Evolutionary conservation across 176 grass and related monocot genomes (phyloP).

Genomic region (Melocanna baccifera): DNA sequence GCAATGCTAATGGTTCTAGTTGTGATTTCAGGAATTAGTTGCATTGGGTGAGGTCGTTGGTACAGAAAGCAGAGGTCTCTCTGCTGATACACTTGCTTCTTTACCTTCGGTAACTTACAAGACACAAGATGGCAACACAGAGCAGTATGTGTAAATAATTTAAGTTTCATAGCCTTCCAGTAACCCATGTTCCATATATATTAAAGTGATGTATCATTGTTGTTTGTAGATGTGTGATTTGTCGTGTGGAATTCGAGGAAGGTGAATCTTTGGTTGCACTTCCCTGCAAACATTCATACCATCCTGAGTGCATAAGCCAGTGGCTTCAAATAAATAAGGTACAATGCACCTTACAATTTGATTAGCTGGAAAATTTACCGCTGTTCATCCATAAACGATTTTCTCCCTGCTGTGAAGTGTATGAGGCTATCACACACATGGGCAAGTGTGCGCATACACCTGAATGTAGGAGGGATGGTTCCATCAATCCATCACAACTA

Average conservation of each 20-base stretch:
- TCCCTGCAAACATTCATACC: slow-evolving; percentile 90
- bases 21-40: slow-evolving; percentile 72
- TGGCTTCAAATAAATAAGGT: slow-evolving; percentile 99
- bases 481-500: not conserved
- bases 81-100: slow-evolving; percentile 80
- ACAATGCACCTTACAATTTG: slow-evolving; percentile 1
- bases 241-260: slow-evolving; percentile 92
- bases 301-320: slow-evolving; percentile 89
- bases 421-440: not conserved
- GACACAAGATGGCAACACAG: slow-evolving; percentile 72
- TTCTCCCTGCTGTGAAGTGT: not conserved
- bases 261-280: slow-evolving; percentile 84
- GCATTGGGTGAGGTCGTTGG: slow-evolving; percentile 96
- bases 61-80: slow-evolving; percentile 86
- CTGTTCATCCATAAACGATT: not conserved
- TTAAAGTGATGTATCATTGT: slow-evolving; percentile 24
- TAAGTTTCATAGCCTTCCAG: slow-evolving; percentile 23
- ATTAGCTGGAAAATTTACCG: not conserved
- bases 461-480: not conserved
- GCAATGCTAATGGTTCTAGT: slow-evolving; percentile 14
- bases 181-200: not conserved
- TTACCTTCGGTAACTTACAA: slow-evolving; percentile 92
- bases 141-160: slow-evolving; percentile 71
- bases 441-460: not conserved
- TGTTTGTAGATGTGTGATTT: slow-evolving; percentile 86